phyloP scores from a whole-genome alignment of 306 rosid genomes.

The Dalbergia oliveri region DNA sequence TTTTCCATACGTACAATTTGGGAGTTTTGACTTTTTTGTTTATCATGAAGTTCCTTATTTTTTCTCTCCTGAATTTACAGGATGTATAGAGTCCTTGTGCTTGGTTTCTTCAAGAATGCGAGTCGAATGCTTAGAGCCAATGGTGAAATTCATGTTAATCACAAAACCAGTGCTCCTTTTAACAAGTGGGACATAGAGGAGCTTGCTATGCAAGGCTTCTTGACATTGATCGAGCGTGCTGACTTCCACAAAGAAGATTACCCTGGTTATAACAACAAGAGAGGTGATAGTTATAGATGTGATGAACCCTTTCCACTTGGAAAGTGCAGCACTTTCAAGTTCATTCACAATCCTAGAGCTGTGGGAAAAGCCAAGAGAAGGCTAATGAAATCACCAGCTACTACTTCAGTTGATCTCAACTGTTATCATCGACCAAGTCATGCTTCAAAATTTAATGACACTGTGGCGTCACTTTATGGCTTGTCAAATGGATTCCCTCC shows the following conservation, averaged over 20 bases:
- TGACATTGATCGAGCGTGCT: slow-evolving; percentile 45
- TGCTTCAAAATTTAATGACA: not conserved
- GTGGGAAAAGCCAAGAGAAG: not conserved
- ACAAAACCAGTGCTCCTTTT: slow-evolving; percentile 59
- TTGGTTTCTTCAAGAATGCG: slow-evolving; percentile 61
- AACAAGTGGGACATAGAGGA: slow-evolving; percentile 49
- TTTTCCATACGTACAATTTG: too few species aligned
- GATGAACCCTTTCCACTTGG: slow-evolving; percentile 66
- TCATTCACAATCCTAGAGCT: slow-evolving; percentile 29
- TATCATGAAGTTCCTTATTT: not conserved
- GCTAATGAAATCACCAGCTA: not conserved
- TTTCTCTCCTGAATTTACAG: slow-evolving; percentile 43
- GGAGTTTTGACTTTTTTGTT: not conserved
- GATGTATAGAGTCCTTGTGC: slow-evolving; percentile 60
- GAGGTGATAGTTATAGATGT: slow-evolving; percentile 59
- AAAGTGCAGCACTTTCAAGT: slow-evolving; percentile 66
- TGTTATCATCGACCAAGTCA: slow-evolving; percentile 37
- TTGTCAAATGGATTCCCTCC: slow-evolving; percentile 12
- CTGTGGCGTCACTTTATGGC: not conserved
- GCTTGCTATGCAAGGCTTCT: slow-evolving; percentile 44
- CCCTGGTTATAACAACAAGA: slow-evolving; percentile 61
- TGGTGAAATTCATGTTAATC: slow-evolving; percentile 75
- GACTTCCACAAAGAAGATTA: slow-evolving; percentile 63
- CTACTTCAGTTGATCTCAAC: slow-evolving; percentile 8
- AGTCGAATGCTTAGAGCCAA: slow-evolving; percentile 54